Percentiles rank a stretch among this genome's conserved stretches.
Evolutionary conservation across 2,329 filamentous ascomycete species (phyloP).

Genomic region (Pestalotiopsis sp.): DNA sequence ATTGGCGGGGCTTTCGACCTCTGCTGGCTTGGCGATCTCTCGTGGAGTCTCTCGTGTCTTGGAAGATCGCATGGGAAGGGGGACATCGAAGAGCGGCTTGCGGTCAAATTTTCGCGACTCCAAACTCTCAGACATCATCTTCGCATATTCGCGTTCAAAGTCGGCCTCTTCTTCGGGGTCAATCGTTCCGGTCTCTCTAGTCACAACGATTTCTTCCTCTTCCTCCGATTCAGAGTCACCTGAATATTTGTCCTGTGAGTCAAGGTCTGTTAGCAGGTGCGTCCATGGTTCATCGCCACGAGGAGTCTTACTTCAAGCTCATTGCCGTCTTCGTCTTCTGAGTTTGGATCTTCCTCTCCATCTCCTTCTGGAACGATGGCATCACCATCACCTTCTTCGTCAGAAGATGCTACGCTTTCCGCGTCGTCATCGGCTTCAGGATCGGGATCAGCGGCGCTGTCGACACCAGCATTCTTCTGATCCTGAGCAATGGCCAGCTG

Average conservation of each 20-base stretch:
- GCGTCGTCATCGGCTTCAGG: slow-evolving; percentile 49
- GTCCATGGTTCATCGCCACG: background rate
- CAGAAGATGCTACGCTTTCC: slow-evolving; percentile 70
- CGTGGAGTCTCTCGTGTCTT: slow-evolving; percentile 67
- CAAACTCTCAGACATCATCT: slow-evolving; percentile 96
- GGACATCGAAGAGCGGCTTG: slow-evolving; percentile 94
- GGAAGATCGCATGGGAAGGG: slow-evolving; percentile 78
- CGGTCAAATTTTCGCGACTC: slow-evolving; percentile 96
- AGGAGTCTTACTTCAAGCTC: slow-evolving; percentile 54
- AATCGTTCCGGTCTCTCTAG: slow-evolving; percentile 83
- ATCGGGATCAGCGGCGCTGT: slow-evolving; percentile 61
- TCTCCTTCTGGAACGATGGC: slow-evolving; percentile 64
- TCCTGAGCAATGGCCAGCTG: slow-evolving; percentile 88
- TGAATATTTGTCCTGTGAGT: slow-evolving; percentile 49
- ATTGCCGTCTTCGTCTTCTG: slow-evolving; percentile 56
- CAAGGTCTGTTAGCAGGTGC: slow-evolving; percentile 44
- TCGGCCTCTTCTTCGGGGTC: slow-evolving; percentile 96
- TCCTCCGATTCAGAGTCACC: slow-evolving; percentile 70
- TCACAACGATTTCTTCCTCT: slow-evolving; percentile 91
- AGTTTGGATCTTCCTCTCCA: slow-evolving; percentile 58
- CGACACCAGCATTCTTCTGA: slow-evolving; percentile 76
- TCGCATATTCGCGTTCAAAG: slow-evolving; percentile 96
- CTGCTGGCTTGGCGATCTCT: slow-evolving; percentile 47
- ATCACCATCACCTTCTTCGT: slow-evolving; percentile 72
- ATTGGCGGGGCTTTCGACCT: slow-evolving; percentile 38